Evolutionary conservation across 2,329 filamentous ascomycete species (phyloP), one percentile per base, ranked within the genome.

Genomic region (Ophiosphaerella herpotricha): DNA sequence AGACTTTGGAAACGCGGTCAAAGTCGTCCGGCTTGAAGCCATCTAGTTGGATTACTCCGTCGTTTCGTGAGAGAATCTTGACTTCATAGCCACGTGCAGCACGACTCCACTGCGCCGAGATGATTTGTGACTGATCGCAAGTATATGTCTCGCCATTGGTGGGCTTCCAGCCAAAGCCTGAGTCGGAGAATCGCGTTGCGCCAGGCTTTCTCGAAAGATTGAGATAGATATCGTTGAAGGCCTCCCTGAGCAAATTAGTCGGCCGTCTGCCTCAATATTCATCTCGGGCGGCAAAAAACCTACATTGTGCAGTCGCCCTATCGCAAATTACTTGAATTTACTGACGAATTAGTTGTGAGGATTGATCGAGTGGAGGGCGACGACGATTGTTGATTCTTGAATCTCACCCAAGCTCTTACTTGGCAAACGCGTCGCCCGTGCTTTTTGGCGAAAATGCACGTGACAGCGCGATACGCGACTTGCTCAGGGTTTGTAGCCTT

Each of bases 191-290:
- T 71, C 94, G 87, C 78, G 92, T 97, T 78, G 93, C 94, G 62
- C 94, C 94, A 51, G 86, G 84, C 75, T 94, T 88, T 75, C 91
- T 94, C 66, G 92, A 97, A 53, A 99, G 84, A 74, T 99, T 93
- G 66, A 99, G 85, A 77, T 94, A 92, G 78, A 97, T 96, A 77
- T 91, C 91, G 72, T 97, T 93, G 77, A 99, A 99, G 71, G 88
- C 94, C 85, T 99, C 94, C 83, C 83, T 86, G 40, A 12, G 7
- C 18, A 14, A n/a, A 36, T 49, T 24, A 49, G 45, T 34, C 8
- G n/a, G 14, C 18, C 11, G n/a, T 8, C 8, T 8, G 14, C 11
- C 11, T 16, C 14, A 9, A 4, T 14, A 26, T 7, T 36, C 12
- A n/a, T 13, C 8, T 16, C 33, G 36, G 31, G 16, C 31, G 6